Evolutionary conservation across 2,329 filamentous ascomycete genomes (phyloP).

Genomic region (Lomentospora prolificans): DNA sequence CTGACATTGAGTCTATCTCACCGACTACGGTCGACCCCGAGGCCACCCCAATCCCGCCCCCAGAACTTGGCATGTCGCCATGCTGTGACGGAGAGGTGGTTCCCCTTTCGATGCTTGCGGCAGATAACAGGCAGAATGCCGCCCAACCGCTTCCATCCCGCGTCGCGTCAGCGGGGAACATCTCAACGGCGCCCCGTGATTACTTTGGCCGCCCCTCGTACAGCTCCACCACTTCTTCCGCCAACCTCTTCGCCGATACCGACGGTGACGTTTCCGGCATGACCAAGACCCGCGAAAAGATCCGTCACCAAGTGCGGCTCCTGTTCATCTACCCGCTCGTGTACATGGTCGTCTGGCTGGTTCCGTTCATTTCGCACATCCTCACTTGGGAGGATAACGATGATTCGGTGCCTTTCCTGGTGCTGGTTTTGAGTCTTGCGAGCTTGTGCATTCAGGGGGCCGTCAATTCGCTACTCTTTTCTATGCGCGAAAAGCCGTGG

Average conservation of each 20-base stretch:
- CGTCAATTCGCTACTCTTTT: conserved; percentile 60
- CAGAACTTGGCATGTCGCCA: not conserved
- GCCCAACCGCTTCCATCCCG: not conserved
- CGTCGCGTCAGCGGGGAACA: not conserved
- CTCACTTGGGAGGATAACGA: conserved; percentile 39
- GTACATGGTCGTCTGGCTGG: conserved; percentile 62
- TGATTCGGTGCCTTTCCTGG: conserved; percentile 33
- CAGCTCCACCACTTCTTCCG: conserved; percentile 13
- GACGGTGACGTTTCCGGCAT: conserved; percentile 19
- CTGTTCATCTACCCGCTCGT: conserved; percentile 68
- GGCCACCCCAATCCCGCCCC: not conserved
- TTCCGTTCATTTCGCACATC: conserved; percentile 59
- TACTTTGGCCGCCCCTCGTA: conserved; percentile 8
- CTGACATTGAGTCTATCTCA: not conserved
- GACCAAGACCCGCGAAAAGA: conserved; percentile 37
- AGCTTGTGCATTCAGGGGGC: conserved; percentile 57
- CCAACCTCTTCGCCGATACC: conserved; percentile 12
- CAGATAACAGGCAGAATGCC: not conserved
- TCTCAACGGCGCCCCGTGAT: not conserved
- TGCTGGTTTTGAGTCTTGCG: conserved; percentile 45
- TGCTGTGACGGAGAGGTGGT: not conserved
- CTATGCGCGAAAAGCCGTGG: conserved; percentile 63
- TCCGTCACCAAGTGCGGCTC: conserved; percentile 58
- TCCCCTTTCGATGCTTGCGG: not conserved
- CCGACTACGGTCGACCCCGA: not conserved